Conservation (phyloP, 1,284 basidiomycete species). For the Cerioporus squamosus region DNA sequence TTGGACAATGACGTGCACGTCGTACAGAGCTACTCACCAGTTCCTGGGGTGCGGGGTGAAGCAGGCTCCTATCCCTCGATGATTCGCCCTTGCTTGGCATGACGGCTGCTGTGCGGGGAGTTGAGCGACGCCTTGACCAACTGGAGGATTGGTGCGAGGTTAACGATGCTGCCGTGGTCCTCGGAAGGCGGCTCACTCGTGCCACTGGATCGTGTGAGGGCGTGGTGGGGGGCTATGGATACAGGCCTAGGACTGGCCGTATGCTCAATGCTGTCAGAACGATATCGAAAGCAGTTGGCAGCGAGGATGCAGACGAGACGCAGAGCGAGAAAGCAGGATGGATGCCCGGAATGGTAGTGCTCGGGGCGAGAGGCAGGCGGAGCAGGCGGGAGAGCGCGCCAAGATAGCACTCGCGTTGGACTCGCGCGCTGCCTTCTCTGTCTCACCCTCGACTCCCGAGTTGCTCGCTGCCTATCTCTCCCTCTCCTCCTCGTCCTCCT, state of each 20-base stretch:
- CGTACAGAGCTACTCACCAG: constrained; percentile 18
- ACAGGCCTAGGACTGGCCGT: too few species aligned
- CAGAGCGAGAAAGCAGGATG: neutral
- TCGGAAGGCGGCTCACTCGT: neutral
- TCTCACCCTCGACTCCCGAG: neutral
- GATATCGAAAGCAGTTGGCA: neutral
- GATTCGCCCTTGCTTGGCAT: constrained; percentile 17
- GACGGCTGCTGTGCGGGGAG: too few species aligned
- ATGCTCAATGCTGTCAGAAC: neutral
- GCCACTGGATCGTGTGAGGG: too few species aligned
- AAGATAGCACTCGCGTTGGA: constrained; percentile 2
- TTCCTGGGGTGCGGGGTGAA: constrained; percentile 26
- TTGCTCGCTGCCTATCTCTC: constrained; percentile 3
- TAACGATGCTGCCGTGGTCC: neutral
- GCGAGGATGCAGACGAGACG: neutral
- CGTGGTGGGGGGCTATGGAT: too few species aligned
- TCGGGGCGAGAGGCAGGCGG: neutral
- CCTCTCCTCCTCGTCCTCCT: neutral
- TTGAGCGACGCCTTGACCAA: neutral
- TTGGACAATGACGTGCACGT: neutral
- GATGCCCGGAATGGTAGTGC: neutral
- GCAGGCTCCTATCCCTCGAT: constrained; percentile 7
- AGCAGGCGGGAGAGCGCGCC: constrained; percentile 1
- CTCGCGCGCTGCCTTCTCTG: constrained; percentile 9
- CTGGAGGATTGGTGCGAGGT: too few species aligned